Evolutionary conservation across 805 yeast genomes (phyloP).

Genomic region (Saccharomycopsis sp.): DNA sequence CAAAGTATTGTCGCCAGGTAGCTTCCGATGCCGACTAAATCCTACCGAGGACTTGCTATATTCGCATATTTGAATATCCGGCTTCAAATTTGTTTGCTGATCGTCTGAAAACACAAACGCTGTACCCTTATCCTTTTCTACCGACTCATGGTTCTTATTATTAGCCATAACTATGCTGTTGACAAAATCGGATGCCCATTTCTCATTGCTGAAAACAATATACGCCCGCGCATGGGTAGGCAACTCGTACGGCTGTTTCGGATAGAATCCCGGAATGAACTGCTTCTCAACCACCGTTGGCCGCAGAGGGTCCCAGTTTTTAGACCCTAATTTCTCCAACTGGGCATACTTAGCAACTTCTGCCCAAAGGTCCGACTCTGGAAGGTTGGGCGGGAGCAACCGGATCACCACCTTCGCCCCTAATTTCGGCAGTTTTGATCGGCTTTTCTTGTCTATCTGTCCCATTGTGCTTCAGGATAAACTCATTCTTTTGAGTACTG

Average conservation of each 20-base stretch:
- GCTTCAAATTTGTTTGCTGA: not conserved
- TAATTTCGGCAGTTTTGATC: not conserved
- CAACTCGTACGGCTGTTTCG: slow-evolving; percentile 1
- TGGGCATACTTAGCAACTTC: not conserved
- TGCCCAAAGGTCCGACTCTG: not conserved
- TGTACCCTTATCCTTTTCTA: not conserved
- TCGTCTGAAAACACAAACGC: not conserved
- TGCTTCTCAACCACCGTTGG: not conserved
- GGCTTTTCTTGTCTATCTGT: not conserved
- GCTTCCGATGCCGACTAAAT: not conserved
- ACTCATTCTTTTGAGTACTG: not conserved
- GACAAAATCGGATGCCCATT: not conserved
- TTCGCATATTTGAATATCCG: not conserved
- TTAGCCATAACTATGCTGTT: not conserved
- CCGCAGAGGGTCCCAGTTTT: not conserved
- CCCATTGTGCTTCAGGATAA: not conserved
- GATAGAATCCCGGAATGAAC: not conserved
- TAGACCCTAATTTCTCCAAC: not conserved
- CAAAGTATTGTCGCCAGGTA: not conserved
- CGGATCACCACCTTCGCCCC: slow-evolving; percentile 1
- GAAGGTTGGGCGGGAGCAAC: slow-evolving; percentile 4
- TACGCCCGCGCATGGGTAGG: slow-evolving; percentile 2
- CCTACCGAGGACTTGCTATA: not conserved
- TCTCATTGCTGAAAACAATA: not conserved
- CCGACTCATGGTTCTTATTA: not conserved